Evolutionary conservation across 768 basidiomycete species (phyloP).

Genomic region (Termitomyces sp.): DNA sequence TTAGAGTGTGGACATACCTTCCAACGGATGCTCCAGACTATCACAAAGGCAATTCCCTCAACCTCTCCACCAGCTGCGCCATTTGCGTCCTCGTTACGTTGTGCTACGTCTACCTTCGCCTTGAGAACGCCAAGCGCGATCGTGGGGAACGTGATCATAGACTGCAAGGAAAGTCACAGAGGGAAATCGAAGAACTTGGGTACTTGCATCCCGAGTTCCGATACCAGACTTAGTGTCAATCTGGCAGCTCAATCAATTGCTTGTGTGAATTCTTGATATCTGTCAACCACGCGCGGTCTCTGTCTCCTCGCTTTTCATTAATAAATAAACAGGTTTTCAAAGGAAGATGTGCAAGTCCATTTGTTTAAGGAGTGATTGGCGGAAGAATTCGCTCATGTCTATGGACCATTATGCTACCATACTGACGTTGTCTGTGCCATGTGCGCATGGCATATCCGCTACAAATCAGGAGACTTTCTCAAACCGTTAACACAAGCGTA

Average conservation of each 20-base stretch:
- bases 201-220: slow-evolving; percentile 41
- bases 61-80: slow-evolving; percentile 32
- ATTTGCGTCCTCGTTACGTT: slow-evolving; percentile 26
- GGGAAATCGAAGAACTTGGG: slow-evolving; percentile 35
- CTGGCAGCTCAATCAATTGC: not conserved
- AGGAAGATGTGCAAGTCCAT: not conserved
- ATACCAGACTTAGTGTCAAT: slow-evolving; percentile 26
- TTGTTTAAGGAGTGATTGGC: no score
- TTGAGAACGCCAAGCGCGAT: slow-evolving; percentile 38
- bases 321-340: not conserved
- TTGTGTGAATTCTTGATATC: not conserved
- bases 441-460: no score
- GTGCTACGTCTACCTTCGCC: slow-evolving; percentile 29
- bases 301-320: not conserved
- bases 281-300: no score
- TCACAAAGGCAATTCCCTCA: slow-evolving; percentile 42
- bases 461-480: not conserved
- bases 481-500: not conserved
- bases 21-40: slow-evolving; percentile 41
- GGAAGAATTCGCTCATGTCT: not conserved
- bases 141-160: slow-evolving; percentile 38
- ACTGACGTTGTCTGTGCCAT: not conserved
- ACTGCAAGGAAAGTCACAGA: slow-evolving; percentile 29
- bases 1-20: slow-evolving; percentile 43
- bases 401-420: not conserved